A percentile compares a stretch with the other conserved stretches of the same genome.
These are phyloP conservation scores for Intubia oerlemansii DNA, from an alignment of 2,329 filamentous ascomycete genomes.

Conservation along the genomic window DNA sequence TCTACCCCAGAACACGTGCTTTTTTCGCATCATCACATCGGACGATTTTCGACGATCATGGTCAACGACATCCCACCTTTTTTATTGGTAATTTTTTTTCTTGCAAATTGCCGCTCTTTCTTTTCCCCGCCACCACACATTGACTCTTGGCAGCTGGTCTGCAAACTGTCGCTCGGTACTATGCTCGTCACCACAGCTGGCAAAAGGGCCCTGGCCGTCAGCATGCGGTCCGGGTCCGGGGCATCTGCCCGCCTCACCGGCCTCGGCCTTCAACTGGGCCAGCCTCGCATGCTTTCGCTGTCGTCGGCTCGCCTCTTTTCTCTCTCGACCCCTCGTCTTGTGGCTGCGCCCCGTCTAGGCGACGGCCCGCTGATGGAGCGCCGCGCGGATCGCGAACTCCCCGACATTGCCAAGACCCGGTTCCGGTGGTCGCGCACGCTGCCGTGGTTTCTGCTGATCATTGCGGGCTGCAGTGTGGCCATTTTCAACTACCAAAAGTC, in stretches of 20 bases:
- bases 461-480: constrained; percentile 51
- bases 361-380: constrained; percentile 44
- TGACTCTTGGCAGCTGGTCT: too few relatives aligned
- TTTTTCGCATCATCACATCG: too few relatives aligned
- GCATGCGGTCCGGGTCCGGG: not conserved
- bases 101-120: too few relatives aligned
- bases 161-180: too few relatives aligned
- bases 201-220: not conserved
- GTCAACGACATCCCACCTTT: too few relatives aligned
- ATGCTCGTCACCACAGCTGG: too few relatives aligned
- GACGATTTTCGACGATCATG: too few relatives aligned
- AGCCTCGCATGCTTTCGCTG: too few relatives aligned
- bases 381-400: constrained; percentile 42
- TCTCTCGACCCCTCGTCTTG: constrained; percentile 19
- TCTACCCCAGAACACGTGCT: too few relatives aligned
- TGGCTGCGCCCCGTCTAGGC: constrained; percentile 33
- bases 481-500: constrained; percentile 99
- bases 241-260: constrained; percentile 1
- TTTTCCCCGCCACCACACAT: too few relatives aligned
- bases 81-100: too few relatives aligned
- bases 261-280: too few relatives aligned
- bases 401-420: constrained; percentile 22
- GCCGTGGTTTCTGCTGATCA: constrained; percentile 57
- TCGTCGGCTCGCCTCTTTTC: not conserved
- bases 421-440: constrained; percentile 51